Evolutionary conservation across 2,329 filamentous ascomycete species (phyloP), one percentile per base, ranked within the genome.

Genomic region (Tolypocladium endophyticum): DNA sequence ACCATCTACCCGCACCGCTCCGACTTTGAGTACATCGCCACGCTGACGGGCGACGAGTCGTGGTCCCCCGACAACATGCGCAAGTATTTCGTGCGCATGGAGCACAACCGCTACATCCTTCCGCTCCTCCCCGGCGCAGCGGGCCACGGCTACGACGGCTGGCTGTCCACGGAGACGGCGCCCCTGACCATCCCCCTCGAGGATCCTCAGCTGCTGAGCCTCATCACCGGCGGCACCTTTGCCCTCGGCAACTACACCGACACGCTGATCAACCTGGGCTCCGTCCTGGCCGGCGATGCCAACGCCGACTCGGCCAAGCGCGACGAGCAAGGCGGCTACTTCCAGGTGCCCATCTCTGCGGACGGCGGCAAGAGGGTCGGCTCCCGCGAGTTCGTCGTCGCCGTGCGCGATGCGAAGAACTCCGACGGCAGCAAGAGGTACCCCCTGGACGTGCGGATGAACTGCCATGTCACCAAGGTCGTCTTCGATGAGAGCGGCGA

Each of bases 11-110:
- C 85, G 0, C 78, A 83, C 60, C 75, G 81, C 55, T 79, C 77
- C 35, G 86, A 88, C 69, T 88, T 81, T 71, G 75, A 84, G 54
- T 71, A 80, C 64, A 81, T 88, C 59, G 79, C 78, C 4, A 70
- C 71, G 16, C 66, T 87, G 35, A 88, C 85, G 2, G 84, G 84
- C 4, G 85, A 88, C 64, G 64, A 70, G 2, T 82, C 81, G 0
- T 88, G 85, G 85, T 71, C 74, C 0, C 74, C 83, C 0, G 71
- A 74, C 6, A 83, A 83, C 61, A 87, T 88, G 84, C 76, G 83
- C 61, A 73, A 78, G 62, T 85, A 86, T 70, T 83, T 82, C 60
- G 69, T 75, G 65, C 79, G 77, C 65, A 68, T 87, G 14, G 85
- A 88, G 72, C 76, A 77, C 54, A 81, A 80, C 72, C 66, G 75